phyloP scores from a whole-genome alignment of 2,329 filamentous ascomycete genomes.

The Fusarium sp. region DNA sequence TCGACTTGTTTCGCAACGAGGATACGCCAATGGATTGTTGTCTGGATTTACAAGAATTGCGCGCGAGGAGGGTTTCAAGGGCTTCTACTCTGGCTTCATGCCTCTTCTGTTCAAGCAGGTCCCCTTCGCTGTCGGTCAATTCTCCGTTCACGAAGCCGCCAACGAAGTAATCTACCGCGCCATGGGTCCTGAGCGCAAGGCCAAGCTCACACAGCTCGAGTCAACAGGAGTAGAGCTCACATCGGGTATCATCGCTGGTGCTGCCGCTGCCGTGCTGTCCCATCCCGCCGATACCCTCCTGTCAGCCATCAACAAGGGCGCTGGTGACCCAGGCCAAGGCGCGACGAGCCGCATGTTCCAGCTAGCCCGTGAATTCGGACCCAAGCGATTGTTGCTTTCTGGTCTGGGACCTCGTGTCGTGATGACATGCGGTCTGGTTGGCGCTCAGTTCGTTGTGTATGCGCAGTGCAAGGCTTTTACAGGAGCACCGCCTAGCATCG shows the following conservation, averaged over 20 bases:
- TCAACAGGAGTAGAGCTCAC: slow-evolving; percentile 88
- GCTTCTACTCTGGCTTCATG: slow-evolving; percentile 93
- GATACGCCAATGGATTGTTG: slow-evolving; percentile 80
- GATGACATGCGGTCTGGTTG: slow-evolving; percentile 68
- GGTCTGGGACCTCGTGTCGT: slow-evolving; percentile 66
- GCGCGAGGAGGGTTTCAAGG: slow-evolving; percentile 81
- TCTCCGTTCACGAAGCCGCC: slow-evolving; percentile 92
- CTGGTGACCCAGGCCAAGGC: slow-evolving; percentile 63
- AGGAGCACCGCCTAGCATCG: slow-evolving; percentile 65
- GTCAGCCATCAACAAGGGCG: slow-evolving; percentile 70
- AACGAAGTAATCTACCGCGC: slow-evolving; percentile 80
- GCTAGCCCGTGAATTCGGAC: slow-evolving; percentile 66
- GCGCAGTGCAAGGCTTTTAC: slow-evolving; percentile 68
- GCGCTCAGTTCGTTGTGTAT: slow-evolving; percentile 70
- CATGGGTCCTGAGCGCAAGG: slow-evolving; percentile 78
- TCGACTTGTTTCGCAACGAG: slow-evolving; percentile 85
- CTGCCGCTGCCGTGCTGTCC: slow-evolving; percentile 88
- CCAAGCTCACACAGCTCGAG: slow-evolving; percentile 75
- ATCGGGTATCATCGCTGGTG: slow-evolving; percentile 89
- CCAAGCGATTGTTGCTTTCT: slow-evolving; percentile 61
- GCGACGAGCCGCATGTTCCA: slow-evolving; percentile 67
- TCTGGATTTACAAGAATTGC: slow-evolving; percentile 82
- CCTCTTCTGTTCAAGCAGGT: slow-evolving; percentile 91
- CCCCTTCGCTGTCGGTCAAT: slow-evolving; percentile 94
- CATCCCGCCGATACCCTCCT: slow-evolving; percentile 83